phyloP scores from a whole-genome alignment of 192 early-diverging fungal genomes.

The Backusella psychrophila region DNA sequence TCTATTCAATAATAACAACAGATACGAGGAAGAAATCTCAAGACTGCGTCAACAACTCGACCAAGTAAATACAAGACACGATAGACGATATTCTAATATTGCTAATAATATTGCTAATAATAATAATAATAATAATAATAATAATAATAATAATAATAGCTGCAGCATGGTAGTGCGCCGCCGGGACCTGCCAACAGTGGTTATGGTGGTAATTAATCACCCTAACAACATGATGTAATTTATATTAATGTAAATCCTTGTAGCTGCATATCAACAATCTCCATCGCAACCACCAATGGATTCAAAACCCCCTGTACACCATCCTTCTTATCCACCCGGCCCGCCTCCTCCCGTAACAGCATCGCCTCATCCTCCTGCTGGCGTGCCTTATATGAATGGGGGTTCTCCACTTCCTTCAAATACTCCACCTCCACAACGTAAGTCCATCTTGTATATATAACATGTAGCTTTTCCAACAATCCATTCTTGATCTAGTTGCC shows the following conservation, averaged over 20 bases:
- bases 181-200: neutral
- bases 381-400: slow-evolving; percentile 17
- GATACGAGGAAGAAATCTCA: slow-evolving; percentile 82
- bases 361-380: slow-evolving; percentile 13
- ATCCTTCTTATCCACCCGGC: slow-evolving; percentile 10
- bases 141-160: neutral
- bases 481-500: neutral
- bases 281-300: slow-evolving; percentile 30
- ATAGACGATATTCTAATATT: neutral
- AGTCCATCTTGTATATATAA: neutral
- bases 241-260: neutral
- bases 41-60: slow-evolving; percentile 85
- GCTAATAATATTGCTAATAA: too few species aligned
- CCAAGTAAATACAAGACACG: slow-evolving; percentile 28
- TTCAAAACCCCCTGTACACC: neutral
- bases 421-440: slow-evolving; percentile 18
- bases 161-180: slow-evolving; percentile 28
- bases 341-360: slow-evolving; percentile 8
- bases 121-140: too few species aligned
- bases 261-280: slow-evolving; percentile 13
- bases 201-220: slow-evolving; percentile 1
- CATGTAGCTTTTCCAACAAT: neutral
- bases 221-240: neutral
- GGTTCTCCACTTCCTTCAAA: slow-evolving; percentile 13
- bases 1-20: slow-evolving; percentile 9